Conservation (phyloP, 73 alveolate species). For the Paramecium tetraurelia region DNA sequence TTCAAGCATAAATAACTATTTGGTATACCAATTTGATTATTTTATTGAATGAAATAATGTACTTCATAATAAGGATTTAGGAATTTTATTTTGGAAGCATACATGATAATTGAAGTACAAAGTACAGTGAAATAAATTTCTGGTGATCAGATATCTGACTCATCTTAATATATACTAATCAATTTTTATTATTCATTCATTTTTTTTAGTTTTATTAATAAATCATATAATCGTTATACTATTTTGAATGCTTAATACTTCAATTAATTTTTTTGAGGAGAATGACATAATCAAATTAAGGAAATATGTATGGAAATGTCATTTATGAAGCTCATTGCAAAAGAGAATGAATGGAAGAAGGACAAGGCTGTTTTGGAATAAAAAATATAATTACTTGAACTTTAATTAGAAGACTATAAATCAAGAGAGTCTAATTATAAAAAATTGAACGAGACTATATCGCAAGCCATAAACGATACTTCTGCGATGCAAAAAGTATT, state of each 20-base stretch:
- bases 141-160: neutral
- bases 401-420: constrained; percentile 24
- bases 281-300: neutral
- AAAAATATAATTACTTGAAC: constrained; percentile 30
- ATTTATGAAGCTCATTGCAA: neutral
- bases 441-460: constrained; percentile 9
- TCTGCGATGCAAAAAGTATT: neutral
- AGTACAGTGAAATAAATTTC: no score
- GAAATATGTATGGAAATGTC: neutral
- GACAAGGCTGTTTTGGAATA: constrained; percentile 38
- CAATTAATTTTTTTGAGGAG: constrained; percentile 9
- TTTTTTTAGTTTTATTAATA: neutral
- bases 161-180: no score
- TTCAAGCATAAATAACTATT: no score
- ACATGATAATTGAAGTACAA: no score
- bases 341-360: constrained; percentile 27
- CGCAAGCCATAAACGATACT: neutral
- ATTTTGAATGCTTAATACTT: constrained; percentile 21
- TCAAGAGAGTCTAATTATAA: neutral
- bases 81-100: no score
- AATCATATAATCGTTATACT: neutral
- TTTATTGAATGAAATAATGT: no score
- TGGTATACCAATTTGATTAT: no score
- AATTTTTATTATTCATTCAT: neutral
- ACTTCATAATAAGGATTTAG: no score